Evolutionary conservation across 371 early-diverging fungal genomes (phyloP).

Genomic region (Apophysomyces sp.): DNA sequence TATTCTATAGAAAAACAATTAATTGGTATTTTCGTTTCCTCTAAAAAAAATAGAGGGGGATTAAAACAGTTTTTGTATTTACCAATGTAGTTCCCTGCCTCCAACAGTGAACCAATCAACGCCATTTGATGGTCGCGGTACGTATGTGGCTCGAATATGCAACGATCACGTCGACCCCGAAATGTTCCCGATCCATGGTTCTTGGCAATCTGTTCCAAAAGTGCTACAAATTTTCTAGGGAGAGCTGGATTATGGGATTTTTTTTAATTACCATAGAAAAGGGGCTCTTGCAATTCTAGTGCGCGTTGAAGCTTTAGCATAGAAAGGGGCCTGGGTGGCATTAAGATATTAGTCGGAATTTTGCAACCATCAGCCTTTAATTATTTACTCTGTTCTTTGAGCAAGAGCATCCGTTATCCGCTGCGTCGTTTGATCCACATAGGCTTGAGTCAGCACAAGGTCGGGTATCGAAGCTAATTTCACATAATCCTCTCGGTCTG

Average conservation of each 20-base stretch:
- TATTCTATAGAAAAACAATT: slow-evolving; percentile 18
- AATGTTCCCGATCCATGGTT: slow-evolving; percentile 8
- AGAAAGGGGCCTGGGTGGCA: slow-evolving; percentile 15
- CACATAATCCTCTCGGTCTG: slow-evolving; percentile 1
- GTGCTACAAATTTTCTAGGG: slow-evolving; percentile 5
- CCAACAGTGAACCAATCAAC: slow-evolving; percentile 20
- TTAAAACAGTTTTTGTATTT: no score
- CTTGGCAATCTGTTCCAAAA: slow-evolving; percentile 13
- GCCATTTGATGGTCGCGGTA: slow-evolving; percentile 25
- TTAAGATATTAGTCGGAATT: not conserved
- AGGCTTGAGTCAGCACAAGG: slow-evolving; percentile 13
- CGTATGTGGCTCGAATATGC: slow-evolving; percentile 20
- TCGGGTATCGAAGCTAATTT: slow-evolving; percentile 8
- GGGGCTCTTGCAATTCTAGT: slow-evolving; percentile 10
- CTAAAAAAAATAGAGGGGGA: no score
- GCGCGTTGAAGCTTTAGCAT: slow-evolving; percentile 18
- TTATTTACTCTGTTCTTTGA: slow-evolving; percentile 19
- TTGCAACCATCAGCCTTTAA: not conserved
- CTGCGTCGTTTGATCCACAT: not conserved
- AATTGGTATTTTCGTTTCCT: no score
- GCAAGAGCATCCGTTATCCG: slow-evolving; percentile 8
- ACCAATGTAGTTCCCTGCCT: slow-evolving; percentile 30
- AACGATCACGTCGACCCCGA: slow-evolving; percentile 22
- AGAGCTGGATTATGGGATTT: not conserved
- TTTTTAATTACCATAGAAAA: slow-evolving; percentile 25